Evolutionary conservation across 2,329 filamentous ascomycete species (phyloP).

Genomic region (Tolypocladium tropicale): DNA sequence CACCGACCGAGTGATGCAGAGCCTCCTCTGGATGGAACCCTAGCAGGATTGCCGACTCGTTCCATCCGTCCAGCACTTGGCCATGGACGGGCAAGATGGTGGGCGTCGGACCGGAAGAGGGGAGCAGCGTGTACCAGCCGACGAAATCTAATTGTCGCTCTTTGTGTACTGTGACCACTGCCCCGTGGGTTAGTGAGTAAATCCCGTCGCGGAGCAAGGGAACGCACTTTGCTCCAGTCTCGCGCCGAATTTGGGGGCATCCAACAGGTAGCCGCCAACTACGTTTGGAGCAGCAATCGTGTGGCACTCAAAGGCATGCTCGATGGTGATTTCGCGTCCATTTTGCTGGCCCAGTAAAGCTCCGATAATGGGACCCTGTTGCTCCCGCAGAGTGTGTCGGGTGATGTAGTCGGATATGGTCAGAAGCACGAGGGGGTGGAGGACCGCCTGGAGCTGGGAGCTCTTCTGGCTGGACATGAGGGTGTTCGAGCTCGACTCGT

Average conservation of each 20-base stretch:
- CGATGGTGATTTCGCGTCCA: conserved; percentile 81
- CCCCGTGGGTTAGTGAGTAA: background rate
- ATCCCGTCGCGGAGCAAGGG: background rate
- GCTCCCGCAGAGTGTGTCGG: conserved; percentile 69
- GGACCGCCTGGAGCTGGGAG: conserved; percentile 67
- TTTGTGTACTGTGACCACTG: conserved; percentile 85
- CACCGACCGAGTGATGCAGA: conserved; percentile 47
- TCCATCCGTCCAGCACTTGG: conserved; percentile 63
- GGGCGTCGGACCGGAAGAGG: conserved; percentile 58
- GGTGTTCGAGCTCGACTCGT: conserved; percentile 35
- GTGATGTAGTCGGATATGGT: conserved; percentile 96
- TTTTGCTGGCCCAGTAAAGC: conserved; percentile 87
- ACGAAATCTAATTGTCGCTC: conserved; percentile 74
- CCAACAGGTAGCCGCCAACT: conserved; percentile 51
- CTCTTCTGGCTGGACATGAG: conserved; percentile 58
- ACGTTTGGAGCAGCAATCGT: conserved; percentile 30
- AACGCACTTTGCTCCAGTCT: conserved; percentile 73
- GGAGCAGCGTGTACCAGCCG: conserved; percentile 81
- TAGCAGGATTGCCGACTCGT: conserved; percentile 80
- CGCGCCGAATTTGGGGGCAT: conserved; percentile 62
- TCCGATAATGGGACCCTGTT: conserved; percentile 69
- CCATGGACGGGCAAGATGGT: conserved; percentile 65
- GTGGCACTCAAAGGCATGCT: conserved; percentile 84
- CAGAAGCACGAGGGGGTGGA: conserved; percentile 91
- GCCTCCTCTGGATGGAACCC: conserved; percentile 68